These are phyloP conservation scores for Aspergillus tubingensis DNA, from an alignment of 2,329 filamentous ascomycete species.

Conservation along the genomic window DNA sequence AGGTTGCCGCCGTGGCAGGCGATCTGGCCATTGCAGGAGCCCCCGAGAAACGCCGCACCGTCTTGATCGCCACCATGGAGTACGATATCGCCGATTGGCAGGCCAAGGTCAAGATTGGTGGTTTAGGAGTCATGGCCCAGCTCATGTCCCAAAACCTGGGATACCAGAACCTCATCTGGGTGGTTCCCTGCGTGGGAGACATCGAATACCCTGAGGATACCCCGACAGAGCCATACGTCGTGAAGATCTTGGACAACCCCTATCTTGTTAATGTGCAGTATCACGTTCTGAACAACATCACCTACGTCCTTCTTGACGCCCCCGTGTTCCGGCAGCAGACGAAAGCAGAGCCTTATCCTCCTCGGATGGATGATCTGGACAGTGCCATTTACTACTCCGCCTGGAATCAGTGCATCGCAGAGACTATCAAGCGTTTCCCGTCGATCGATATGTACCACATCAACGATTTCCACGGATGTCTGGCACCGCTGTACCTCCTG, in stretches of 20 bases:
- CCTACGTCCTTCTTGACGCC: constrained; percentile 66
- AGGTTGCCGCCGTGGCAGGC: not conserved
- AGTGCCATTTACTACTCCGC: constrained; percentile 68
- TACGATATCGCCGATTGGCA: constrained; percentile 70
- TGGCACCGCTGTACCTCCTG: constrained; percentile 64
- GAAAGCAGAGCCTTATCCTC: constrained; percentile 63
- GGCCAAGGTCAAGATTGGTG: constrained; percentile 71
- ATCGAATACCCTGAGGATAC: constrained; percentile 63
- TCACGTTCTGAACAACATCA: constrained; percentile 64
- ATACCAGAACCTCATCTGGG: constrained; percentile 66
- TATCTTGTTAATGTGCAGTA: constrained; percentile 66
- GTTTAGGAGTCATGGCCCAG: constrained; percentile 68
- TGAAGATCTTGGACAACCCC: constrained; percentile 60
- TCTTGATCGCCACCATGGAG: constrained; percentile 69
- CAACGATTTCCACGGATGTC: constrained; percentile 64
- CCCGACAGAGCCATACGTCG: constrained; percentile 60
- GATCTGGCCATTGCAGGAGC: constrained; percentile 19
- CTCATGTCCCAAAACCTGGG: constrained; percentile 66
- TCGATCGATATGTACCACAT: constrained; percentile 62
- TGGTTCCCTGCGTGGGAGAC: constrained; percentile 62
- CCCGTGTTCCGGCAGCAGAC: constrained; percentile 66
- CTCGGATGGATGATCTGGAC: constrained; percentile 68
- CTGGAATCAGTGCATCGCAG: constrained; percentile 69
- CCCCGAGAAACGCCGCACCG: constrained; percentile 48
- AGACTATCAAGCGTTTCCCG: constrained; percentile 62